Base-by-base conservation (phyloP, 805 yeast species). In the Blastobotrys peoriensis region DNA sequence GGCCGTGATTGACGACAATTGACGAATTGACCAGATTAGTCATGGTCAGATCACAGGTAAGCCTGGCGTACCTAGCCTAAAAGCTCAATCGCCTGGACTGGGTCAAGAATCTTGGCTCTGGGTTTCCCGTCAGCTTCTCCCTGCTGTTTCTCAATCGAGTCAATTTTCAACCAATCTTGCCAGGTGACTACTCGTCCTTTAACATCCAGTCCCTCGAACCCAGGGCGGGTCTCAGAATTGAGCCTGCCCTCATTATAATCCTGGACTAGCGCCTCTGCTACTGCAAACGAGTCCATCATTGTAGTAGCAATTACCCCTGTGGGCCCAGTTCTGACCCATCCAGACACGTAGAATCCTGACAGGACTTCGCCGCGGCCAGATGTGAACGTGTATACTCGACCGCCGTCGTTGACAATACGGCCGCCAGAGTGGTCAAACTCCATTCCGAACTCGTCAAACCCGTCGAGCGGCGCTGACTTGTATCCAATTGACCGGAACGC, bases 231-330 rank as follows among this genome's bases (percentile, higher is more conserved):
- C 1, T 54, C 47, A 13, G 47, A 40, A 28, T 46, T 50, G 27
- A 40, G 48, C 19, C 45, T 33, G 20, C 58, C 66, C 28, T 61
- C 59, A n/a, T 64, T 47, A 19, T 74, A 63, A 54, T 87, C 95
- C 30, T 71, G 67, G 15, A 79, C 56, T 0, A 93, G 69, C 9
- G 71, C 65, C 21, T 79, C 86, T 0, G 87, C 91, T 0, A 91
- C 81, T 5, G 78, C 74, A 50, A 81, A 81, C 1, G 96, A 78
- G 47, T 84, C 88, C 73, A 82, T 75, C 83, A 91, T 85, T 0
- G 98, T 87, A 10, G 86, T 74, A 15, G 95, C 94, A 52, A 93
- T 93, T 3, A 87, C 94, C 1, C 98, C 98, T 22, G 75, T 74
- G 5, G 95, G 84, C 1, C 95, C 95, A 41, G 76, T 79, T 45